phyloP scores from a whole-genome alignment of 352 stramenopile species.

The Phytophthora kernoviae region DNA sequence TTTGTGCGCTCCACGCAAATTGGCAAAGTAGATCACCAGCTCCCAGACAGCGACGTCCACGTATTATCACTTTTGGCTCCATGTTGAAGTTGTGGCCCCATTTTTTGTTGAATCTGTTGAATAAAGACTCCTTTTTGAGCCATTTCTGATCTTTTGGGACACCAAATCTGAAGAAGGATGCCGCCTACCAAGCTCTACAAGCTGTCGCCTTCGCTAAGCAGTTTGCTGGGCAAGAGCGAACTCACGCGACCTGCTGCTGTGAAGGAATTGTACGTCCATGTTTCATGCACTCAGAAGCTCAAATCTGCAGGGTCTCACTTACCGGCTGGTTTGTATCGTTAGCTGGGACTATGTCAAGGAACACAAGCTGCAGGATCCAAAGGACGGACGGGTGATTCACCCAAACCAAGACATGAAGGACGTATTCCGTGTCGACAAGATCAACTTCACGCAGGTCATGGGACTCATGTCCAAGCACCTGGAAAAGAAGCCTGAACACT shows the following conservation, averaged over 20 bases:
- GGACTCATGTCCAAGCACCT: slow-evolving; percentile 76
- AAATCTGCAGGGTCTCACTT: not conserved
- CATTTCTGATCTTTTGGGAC: too few relatives aligned
- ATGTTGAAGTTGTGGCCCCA: not conserved
- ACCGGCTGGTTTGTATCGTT: not conserved
- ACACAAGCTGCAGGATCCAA: slow-evolving; percentile 77
- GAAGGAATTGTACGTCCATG: slow-evolving; percentile 78
- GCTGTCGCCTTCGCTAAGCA: slow-evolving; percentile 61
- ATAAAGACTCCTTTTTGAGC: too few relatives aligned
- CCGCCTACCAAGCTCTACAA: slow-evolving; percentile 55
- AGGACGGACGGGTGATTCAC: slow-evolving; percentile 69
- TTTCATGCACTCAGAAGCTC: too few relatives aligned
- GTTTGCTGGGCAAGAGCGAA: slow-evolving; percentile 68
- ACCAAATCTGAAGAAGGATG: slow-evolving; percentile 8
- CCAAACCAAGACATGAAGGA: slow-evolving; percentile 72
- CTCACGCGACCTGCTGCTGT: slow-evolving; percentile 68
- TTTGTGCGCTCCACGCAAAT: slow-evolving; percentile 51
- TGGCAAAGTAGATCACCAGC: slow-evolving; percentile 56
- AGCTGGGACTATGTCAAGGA: slow-evolving; percentile 82
- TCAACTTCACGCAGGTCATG: slow-evolving; percentile 78
- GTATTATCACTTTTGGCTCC: slow-evolving; percentile 35
- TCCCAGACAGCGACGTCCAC: slow-evolving; percentile 69
- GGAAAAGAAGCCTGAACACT: slow-evolving; percentile 35
- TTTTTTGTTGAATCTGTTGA: too few relatives aligned
- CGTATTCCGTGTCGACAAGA: slow-evolving; percentile 67